Percentiles rank a stretch among this genome's conserved stretches.
Evolutionary conservation across 495 filamentous ascomycete species (phyloP).

Genomic region (Podospora conica): DNA sequence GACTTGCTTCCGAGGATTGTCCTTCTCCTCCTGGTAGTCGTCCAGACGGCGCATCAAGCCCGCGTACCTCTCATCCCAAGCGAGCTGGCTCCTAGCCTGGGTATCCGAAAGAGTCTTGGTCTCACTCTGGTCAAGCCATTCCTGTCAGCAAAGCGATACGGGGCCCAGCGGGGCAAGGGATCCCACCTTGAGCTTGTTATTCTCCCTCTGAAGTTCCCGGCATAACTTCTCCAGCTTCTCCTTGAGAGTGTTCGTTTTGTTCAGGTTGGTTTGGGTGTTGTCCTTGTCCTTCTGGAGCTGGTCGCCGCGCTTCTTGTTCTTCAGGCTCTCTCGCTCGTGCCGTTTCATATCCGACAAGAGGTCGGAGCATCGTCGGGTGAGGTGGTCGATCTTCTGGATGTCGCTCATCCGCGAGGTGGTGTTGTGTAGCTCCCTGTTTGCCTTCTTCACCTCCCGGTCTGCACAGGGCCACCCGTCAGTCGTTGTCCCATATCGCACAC

Average conservation of each 20-base stretch:
- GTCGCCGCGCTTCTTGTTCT: constrained; percentile 92
- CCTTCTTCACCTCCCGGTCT: constrained; percentile 77
- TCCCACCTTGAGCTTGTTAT: constrained; percentile 89
- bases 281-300: constrained; percentile 96
- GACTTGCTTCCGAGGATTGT: constrained; percentile 65
- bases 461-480: constrained; percentile 18
- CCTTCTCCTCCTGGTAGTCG: constrained; percentile 69
- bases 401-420: constrained; percentile 74
- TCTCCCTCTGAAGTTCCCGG: constrained; percentile 86
- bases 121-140: constrained; percentile 60
- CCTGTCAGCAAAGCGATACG: constrained; percentile 28
- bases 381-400: constrained; percentile 67
- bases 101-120: constrained; percentile 79
- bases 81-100: constrained; percentile 71
- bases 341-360: constrained; percentile 90
- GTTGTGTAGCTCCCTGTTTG: constrained; percentile 79
- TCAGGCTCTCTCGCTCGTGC: constrained; percentile 84
- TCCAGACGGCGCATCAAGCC: constrained; percentile 71
- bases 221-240: constrained; percentile 95
- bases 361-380: constrained; percentile 87
- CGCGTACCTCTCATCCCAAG: constrained; percentile 78
- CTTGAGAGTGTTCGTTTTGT: constrained; percentile 77
- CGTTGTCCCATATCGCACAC: background rate
- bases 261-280: constrained; percentile 75
- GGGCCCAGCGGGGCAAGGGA: background rate